Conservation (phyloP, 805 yeast species). For the Barnettozyma vustinii region DNA sequence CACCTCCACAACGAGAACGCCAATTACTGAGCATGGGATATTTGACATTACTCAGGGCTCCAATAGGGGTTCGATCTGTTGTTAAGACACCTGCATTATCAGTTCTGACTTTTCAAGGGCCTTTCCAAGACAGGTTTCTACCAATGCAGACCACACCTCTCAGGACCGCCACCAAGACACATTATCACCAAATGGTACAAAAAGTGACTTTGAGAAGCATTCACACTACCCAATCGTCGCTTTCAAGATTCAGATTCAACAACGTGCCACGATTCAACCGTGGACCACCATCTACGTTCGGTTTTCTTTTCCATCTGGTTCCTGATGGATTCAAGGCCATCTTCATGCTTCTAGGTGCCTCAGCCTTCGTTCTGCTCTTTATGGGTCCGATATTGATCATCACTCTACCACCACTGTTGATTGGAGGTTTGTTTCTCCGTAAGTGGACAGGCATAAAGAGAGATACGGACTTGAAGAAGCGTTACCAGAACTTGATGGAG, state of each 20-base stretch:
- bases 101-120: neutral
- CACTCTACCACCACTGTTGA: constrained; percentile 20
- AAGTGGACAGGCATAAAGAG: constrained; percentile 10
- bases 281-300: constrained; percentile 12
- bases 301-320: constrained; percentile 7
- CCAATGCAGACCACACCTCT: neutral
- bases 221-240: neutral
- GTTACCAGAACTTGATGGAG: constrained; percentile 13
- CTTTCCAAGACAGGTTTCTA: neutral
- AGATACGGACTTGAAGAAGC: constrained; percentile 9
- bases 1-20: neutral
- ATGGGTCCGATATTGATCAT: constrained; percentile 22
- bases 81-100: neutral
- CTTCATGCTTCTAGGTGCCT: constrained; percentile 7
- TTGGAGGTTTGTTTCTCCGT: constrained; percentile 17
- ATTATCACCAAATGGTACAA: neutral
- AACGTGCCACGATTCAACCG: constrained; percentile 14
- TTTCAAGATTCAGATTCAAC: neutral
- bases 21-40: neutral
- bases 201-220: neutral
- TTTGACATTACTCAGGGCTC: neutral
- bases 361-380: constrained; percentile 14
- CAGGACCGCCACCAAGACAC: neutral
- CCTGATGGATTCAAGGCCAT: constrained; percentile 13
- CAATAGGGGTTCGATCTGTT: neutral